Conservation (phyloP, 2,329 filamentous ascomycete species). For the Metarhizium brunneum region DNA sequence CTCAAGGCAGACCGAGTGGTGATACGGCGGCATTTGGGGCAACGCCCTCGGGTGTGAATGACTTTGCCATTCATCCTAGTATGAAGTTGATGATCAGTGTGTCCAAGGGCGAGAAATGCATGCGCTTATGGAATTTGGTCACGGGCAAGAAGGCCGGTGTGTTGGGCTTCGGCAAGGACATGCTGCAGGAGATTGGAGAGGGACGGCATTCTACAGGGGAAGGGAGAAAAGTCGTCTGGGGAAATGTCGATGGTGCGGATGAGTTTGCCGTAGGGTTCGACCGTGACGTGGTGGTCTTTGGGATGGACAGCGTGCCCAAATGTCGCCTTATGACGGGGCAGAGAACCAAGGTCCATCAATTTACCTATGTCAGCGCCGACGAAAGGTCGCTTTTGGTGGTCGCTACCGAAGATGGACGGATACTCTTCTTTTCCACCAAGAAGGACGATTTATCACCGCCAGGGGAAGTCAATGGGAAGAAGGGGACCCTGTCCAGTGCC, state of each 20-base stretch:
- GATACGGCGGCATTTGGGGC: constrained; percentile 79
- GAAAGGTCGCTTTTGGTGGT: constrained; percentile 53
- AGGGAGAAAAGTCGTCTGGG: constrained; percentile 75
- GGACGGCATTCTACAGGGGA: constrained; percentile 70
- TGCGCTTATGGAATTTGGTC: constrained; percentile 93
- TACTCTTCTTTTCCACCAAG: constrained; percentile 73
- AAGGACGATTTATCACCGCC: constrained; percentile 32
- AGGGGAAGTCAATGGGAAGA: constrained; percentile 23
- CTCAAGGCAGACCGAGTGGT: constrained; percentile 71
- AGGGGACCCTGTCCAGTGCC: constrained; percentile 41
- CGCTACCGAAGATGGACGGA: constrained; percentile 82
- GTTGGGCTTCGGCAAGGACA: constrained; percentile 67
- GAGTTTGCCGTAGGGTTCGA: constrained; percentile 90
- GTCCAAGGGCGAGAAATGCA: constrained; percentile 77
- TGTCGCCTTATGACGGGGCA: constrained; percentile 61
- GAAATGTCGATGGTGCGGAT: constrained; percentile 56
- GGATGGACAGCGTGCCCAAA: constrained; percentile 75
- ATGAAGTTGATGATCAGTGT: constrained; percentile 96
- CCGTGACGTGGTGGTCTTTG: constrained; percentile 73
- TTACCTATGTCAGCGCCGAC: constrained; percentile 59
- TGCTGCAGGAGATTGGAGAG: constrained; percentile 69
- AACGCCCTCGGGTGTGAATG: constrained; percentile 81
- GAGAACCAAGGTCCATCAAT: constrained; percentile 73
- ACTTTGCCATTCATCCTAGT: constrained; percentile 90
- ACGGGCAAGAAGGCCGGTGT: constrained; percentile 94